phyloP scores from a whole-genome alignment of 1,284 basidiomycete species.

The Cutaneotrichosporon sp. region DNA sequence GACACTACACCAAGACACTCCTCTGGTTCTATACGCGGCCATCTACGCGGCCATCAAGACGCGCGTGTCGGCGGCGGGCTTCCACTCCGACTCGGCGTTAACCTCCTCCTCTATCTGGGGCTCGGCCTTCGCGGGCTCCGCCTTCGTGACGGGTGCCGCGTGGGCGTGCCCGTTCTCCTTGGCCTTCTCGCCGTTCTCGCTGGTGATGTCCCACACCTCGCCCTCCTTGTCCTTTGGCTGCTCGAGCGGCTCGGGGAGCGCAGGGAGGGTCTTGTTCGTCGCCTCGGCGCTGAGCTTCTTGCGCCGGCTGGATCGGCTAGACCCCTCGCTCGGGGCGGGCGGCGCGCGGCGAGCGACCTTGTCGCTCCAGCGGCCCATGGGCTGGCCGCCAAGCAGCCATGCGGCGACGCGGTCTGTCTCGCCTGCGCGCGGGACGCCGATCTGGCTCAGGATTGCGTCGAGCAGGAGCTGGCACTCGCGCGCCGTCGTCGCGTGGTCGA shows the following conservation, averaged over 20 bases:
- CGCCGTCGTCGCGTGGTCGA: conserved; percentile 70
- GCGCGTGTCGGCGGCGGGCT: not conserved
- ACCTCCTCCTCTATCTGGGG: not conserved
- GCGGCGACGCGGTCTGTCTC: conserved; percentile 38
- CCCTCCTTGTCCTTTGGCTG: not conserved
- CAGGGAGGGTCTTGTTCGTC: conserved; percentile 23
- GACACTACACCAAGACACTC: not conserved
- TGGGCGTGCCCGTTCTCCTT: not conserved
- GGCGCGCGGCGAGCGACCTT: not conserved
- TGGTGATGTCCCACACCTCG: conserved; percentile 9
- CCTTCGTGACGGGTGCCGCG: not conserved
- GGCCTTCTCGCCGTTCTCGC: not conserved
- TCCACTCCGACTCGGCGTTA: not conserved
- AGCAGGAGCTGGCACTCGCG: conserved; percentile 82
- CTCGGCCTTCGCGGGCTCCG: not conserved
- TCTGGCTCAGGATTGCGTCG: conserved; percentile 72
- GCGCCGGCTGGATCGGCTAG: not conserved
- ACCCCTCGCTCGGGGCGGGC: not conserved
- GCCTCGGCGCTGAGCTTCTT: conserved; percentile 10
- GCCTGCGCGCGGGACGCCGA: conserved; percentile 54
- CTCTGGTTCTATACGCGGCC: no score
- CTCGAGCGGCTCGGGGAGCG: conserved; percentile 9
- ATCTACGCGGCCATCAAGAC: conserved; percentile 10
- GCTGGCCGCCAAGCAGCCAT: conserved; percentile 38
- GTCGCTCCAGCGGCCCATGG: not conserved